Conservation (phyloP, 2,329 filamentous ascomycete genomes). For the Pseudogymnoascus sp. region DNA sequence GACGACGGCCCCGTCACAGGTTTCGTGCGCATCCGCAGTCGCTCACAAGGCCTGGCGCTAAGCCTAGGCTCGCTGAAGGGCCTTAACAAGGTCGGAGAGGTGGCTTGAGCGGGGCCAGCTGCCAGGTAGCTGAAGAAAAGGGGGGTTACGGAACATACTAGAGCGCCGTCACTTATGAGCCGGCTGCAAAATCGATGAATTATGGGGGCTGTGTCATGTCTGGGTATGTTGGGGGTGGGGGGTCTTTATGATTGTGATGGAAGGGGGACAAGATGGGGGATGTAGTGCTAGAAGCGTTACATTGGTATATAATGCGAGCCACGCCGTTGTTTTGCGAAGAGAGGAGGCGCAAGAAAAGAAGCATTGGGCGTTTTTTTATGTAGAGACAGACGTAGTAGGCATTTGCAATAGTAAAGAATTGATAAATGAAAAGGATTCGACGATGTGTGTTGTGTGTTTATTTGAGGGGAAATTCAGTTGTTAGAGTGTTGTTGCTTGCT, state of each 20-base stretch:
- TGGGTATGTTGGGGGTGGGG: background rate
- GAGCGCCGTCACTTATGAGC: background rate
- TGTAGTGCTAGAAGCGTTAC: constrained; percentile 9
- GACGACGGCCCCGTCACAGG: constrained; percentile 93
- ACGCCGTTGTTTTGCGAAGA: constrained; percentile 10
- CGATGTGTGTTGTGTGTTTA: background rate
- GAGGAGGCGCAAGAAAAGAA: constrained; percentile 13
- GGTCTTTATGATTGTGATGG: constrained; percentile 6
- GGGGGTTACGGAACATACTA: constrained; percentile 1
- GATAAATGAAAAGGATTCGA: background rate
- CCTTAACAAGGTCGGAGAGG: constrained; percentile 66
- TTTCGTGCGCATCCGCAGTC: constrained; percentile 95
- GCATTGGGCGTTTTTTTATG: constrained; percentile 10
- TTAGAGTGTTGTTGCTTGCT: background rate
- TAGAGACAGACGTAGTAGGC: background rate
- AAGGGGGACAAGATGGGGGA: background rate
- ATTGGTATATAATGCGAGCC: constrained; percentile 12
- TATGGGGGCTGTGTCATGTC: constrained; percentile 3
- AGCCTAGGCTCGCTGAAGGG: constrained; percentile 94
- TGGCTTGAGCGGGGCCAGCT: constrained; percentile 21
- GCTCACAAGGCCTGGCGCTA: constrained; percentile 88
- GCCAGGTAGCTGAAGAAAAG: background rate
- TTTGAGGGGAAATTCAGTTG: background rate
- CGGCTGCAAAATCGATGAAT: constrained; percentile 2
- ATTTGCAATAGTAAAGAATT: constrained; percentile 12